Conservation (phyloP, 352 stramenopile species). For the Phytophthora chlamydospora region DNA sequence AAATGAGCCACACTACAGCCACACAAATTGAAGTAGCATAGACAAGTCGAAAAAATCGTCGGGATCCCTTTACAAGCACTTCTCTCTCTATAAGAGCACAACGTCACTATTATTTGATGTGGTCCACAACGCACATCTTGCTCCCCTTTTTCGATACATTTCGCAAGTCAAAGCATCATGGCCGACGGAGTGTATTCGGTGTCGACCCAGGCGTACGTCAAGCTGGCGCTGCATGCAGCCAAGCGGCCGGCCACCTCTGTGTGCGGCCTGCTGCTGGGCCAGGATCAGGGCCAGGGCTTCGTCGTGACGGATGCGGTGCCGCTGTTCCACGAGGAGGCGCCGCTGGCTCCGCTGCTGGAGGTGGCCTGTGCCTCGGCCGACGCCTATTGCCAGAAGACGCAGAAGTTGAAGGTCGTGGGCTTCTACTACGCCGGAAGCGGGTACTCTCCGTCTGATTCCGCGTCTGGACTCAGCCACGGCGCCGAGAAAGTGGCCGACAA, state of each 20-base stretch:
- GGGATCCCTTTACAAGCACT: constrained; percentile 31
- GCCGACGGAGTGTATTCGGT: constrained; percentile 61
- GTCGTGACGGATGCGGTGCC: constrained; percentile 65
- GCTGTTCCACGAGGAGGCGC: constrained; percentile 81
- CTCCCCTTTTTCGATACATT: constrained; percentile 20
- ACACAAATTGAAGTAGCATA: constrained; percentile 24
- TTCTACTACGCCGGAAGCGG: constrained; percentile 63
- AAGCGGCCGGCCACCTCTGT: constrained; percentile 54
- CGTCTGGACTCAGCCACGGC: constrained; percentile 52
- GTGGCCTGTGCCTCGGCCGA: constrained; percentile 75
- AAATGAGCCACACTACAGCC: constrained; percentile 25
- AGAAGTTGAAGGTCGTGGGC: constrained; percentile 65
- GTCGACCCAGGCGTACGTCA: constrained; percentile 67
- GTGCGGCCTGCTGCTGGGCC: constrained; percentile 67
- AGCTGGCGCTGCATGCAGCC: constrained; percentile 77
- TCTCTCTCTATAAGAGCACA: constrained; percentile 32
- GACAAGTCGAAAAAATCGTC: neutral
- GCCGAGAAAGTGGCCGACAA: constrained; percentile 73
- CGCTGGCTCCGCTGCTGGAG: constrained; percentile 68
- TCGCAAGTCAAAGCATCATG: constrained; percentile 35
- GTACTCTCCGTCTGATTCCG: constrained; percentile 36
- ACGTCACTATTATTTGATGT: too few species aligned
- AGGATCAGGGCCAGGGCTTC: constrained; percentile 53
- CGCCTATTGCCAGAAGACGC: constrained; percentile 46
- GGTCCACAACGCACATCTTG: neutral